Conservation (phyloP, 2,329 filamentous ascomycete species). For the Pyricularia sp. region DNA sequence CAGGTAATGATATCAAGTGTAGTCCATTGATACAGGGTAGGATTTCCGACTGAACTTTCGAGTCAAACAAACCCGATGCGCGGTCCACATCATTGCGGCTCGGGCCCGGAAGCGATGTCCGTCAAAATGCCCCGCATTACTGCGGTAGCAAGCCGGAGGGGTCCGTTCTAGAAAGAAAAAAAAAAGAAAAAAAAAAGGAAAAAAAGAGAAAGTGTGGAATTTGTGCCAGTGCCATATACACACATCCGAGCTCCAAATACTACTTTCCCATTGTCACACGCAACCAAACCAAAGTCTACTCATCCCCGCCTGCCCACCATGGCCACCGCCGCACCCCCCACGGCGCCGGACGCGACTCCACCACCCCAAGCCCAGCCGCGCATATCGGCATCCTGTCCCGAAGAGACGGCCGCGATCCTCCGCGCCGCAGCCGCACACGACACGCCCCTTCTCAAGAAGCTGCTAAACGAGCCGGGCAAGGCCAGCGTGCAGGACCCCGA, state of each 20-base stretch:
- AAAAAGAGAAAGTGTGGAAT: not conserved
- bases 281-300: not conserved
- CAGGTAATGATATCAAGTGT: not conserved
- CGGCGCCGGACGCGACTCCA: not conserved
- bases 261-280: not conserved
- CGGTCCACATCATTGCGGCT: not conserved
- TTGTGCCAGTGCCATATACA: not conserved
- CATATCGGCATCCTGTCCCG: slow-evolving; percentile 43
- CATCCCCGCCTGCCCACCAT: not conserved
- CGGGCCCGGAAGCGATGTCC: not conserved
- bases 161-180: not conserved
- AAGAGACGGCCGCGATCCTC: slow-evolving; percentile 40
- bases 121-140: not conserved
- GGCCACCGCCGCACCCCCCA: not conserved
- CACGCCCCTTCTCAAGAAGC: slow-evolving; percentile 53
- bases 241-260: not conserved
- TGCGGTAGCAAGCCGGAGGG: not conserved
- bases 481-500: slow-evolving; percentile 74
- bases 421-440: slow-evolving; percentile 51
- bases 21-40: not conserved
- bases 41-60: not conserved
- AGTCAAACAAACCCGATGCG: not conserved
- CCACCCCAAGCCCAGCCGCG: slow-evolving; percentile 22
- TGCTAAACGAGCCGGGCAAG: slow-evolving; percentile 54
- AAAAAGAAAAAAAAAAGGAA: not conserved